Conservation (phyloP, 78 protist genomes). For the Ministeria vibrans region DNA sequence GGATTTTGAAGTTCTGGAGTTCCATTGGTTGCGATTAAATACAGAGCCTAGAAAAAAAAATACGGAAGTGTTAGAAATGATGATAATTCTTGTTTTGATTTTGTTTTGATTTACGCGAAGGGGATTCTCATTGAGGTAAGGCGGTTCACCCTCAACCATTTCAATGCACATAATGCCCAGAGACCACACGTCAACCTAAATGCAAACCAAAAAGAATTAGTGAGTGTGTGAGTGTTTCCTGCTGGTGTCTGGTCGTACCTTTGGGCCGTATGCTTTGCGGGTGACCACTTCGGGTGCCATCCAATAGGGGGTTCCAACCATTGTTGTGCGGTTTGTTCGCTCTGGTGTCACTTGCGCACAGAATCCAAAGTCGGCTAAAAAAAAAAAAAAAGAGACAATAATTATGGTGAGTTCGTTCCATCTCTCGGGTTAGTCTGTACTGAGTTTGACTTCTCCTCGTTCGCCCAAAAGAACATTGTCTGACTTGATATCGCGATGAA, state of each 20-base stretch:
- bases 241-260: slow-evolving; percentile 20
- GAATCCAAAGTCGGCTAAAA: slow-evolving; percentile 78
- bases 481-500: slow-evolving; percentile 67
- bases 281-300: slow-evolving; percentile 78
- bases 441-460: slow-evolving; percentile 53
- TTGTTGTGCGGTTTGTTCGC: slow-evolving; percentile 39
- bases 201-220: background rate
- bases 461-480: slow-evolving; percentile 50
- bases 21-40: slow-evolving; percentile 78
- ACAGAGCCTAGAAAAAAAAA: slow-evolving; percentile 48
- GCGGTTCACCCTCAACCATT: slow-evolving; percentile 87
- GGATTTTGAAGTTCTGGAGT: slow-evolving; percentile 66
- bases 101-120: slow-evolving; percentile 29
- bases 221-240: background rate
- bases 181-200: background rate
- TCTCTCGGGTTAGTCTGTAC: slow-evolving; percentile 3
- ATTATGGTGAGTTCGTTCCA: background rate
- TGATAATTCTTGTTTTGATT: background rate
- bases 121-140: slow-evolving; percentile 81
- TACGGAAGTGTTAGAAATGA: background rate
- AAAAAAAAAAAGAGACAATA: background rate
- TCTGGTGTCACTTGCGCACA: slow-evolving; percentile 52
- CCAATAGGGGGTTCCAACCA: slow-evolving; percentile 71
- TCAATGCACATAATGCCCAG: slow-evolving; percentile 83
- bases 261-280: slow-evolving; percentile 69